A percentile compares a stretch with the other conserved stretches of the same genome.
Conservation (phyloP, 257 asterid species). For the Avicennia marina region DNA sequence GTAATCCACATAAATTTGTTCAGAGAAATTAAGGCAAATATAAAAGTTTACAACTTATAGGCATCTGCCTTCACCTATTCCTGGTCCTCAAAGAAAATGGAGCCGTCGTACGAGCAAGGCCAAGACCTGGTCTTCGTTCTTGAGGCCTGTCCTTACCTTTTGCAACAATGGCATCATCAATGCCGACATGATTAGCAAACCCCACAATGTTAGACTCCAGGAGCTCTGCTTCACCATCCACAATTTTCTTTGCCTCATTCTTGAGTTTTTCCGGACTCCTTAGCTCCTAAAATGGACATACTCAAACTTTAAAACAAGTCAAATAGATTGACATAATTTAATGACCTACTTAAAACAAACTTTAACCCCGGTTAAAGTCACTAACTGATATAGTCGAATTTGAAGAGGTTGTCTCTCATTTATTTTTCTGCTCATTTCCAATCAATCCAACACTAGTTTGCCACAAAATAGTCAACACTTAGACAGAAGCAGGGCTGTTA, state of each 20-base stretch:
- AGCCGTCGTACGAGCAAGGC: conserved; percentile 60
- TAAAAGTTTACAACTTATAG: not conserved
- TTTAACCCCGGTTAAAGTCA: conserved; percentile 6
- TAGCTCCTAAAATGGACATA: conserved; percentile 25
- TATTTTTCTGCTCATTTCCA: not conserved
- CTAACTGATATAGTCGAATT: conserved; percentile 1
- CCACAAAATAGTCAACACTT: not conserved
- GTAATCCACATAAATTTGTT: conserved; percentile 3
- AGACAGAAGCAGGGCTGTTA: conserved; percentile 4
- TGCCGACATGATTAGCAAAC: conserved; percentile 30
- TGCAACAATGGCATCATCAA: conserved; percentile 29
- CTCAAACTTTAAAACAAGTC: not conserved
- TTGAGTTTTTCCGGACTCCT: conserved; percentile 55
- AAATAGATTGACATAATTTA: not conserved
- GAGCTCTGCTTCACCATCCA: conserved; percentile 54
- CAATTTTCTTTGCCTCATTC: conserved; percentile 68
- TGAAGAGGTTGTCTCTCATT: not conserved
- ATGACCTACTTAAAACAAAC: not conserved
- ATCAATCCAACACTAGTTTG: not conserved
- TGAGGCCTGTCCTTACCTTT: conserved; percentile 49
- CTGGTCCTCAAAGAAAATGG: conserved; percentile 53
- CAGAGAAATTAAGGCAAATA: not conserved
- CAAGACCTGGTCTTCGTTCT: conserved; percentile 76
- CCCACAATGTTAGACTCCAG: conserved; percentile 34
- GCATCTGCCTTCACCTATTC: conserved; percentile 36